A percentile compares a stretch with the other conserved stretches of the same genome.
phyloP scores from a whole-genome alignment of 2,329 filamentous ascomycete genomes.

The Emmonsiellopsis sp. region DNA sequence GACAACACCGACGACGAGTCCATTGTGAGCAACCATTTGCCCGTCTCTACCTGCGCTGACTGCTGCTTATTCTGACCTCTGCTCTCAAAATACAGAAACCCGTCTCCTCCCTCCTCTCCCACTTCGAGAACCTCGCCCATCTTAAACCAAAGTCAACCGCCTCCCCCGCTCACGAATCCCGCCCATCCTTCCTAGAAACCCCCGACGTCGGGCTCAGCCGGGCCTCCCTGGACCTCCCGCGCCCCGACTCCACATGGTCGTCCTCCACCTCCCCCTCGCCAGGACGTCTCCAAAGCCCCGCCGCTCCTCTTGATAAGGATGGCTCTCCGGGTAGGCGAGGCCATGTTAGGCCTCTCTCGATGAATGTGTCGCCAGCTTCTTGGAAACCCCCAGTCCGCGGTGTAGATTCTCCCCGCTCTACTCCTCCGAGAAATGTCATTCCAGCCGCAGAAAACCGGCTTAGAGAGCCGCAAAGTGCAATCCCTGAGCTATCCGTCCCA shows the following conservation, averaged over 20 bases:
- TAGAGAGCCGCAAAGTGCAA: neutral
- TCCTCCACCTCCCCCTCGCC: neutral
- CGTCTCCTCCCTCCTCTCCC: conserved; percentile 39
- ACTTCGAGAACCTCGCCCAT: conserved; percentile 39
- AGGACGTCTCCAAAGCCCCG: conserved; percentile 14
- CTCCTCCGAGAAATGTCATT: conserved; percentile 17
- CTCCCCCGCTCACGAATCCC: conserved; percentile 11
- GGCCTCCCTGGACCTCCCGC: conserved; percentile 34
- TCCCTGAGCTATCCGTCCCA: neutral
- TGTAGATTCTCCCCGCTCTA: conserved; percentile 35
- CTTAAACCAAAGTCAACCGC: conserved; percentile 3
- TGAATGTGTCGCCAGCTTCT: conserved; percentile 32
- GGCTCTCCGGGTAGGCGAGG: conserved; percentile 49
- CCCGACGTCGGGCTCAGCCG: conserved; percentile 22
- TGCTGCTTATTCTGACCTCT: conserved; percentile 8
- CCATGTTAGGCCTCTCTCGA: conserved; percentile 44
- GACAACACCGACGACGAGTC: conserved; percentile 27
- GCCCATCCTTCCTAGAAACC: conserved; percentile 20
- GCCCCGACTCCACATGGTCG: conserved; percentile 30
- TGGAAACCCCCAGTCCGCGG: conserved; percentile 33
- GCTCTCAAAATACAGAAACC: conserved; percentile 26
- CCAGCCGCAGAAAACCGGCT: neutral
- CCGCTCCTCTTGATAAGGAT: neutral
- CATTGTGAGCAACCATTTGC: conserved; percentile 22
- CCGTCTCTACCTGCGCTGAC: conserved; percentile 7